phyloP scores from a whole-genome alignment of 2,329 filamentous ascomycete genomes.

The Neofusicoccum sp. region DNA sequence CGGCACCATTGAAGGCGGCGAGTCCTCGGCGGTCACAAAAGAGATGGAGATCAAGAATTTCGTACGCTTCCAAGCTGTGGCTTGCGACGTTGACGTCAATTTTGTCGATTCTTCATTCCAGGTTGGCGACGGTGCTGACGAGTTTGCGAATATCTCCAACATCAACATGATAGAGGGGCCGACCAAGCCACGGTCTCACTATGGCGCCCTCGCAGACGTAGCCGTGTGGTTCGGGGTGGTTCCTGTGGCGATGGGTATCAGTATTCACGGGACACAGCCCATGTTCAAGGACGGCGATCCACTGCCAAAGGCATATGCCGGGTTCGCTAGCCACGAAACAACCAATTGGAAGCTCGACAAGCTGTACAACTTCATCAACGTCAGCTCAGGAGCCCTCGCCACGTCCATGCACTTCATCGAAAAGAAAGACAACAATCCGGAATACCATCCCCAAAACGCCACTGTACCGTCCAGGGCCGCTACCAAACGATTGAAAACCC shows the following conservation, averaged over 20 bases:
- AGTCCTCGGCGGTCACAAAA: not conserved
- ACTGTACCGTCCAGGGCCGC: not conserved
- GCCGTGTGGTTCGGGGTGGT: conserved; percentile 18
- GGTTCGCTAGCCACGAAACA: not conserved
- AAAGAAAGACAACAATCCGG: not conserved
- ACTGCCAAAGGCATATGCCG: not conserved
- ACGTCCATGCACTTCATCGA: not conserved
- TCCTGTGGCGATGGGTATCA: conserved; percentile 17
- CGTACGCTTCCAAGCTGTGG: not conserved
- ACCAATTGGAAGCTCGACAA: not conserved
- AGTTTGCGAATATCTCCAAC: not conserved
- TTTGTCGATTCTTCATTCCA: not conserved
- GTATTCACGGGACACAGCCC: conserved; percentile 13
- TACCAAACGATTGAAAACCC: not conserved
- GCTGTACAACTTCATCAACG: not conserved
- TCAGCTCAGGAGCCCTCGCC: conserved; percentile 1
- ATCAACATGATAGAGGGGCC: not conserved
- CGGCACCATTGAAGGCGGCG: conserved; percentile 4
- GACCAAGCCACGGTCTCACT: not conserved
- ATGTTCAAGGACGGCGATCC: not conserved
- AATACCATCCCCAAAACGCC: not conserved
- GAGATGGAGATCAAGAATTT: not conserved
- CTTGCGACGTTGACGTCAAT: conserved; percentile 12
- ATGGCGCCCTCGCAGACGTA: conserved; percentile 13
- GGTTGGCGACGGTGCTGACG: not conserved